Evolutionary conservation across 164 flowering plant genomes (phyloP).

Genomic region (Aristolochia fimbriata): DNA sequence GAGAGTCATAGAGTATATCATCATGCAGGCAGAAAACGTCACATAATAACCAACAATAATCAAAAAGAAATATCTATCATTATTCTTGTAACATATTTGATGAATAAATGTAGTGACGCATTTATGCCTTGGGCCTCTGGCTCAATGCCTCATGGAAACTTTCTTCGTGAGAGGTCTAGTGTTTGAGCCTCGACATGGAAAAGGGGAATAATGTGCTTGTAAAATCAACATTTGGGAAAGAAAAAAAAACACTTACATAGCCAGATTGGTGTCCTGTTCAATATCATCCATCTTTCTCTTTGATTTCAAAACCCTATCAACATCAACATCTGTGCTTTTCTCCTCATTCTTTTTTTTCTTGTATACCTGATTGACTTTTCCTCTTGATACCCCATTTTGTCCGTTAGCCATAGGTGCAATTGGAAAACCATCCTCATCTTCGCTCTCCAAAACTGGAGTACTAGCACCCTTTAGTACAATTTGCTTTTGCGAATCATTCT

Average conservation of each 20-base stretch:
- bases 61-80: no score
- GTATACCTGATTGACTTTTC: slow-evolving; percentile 24
- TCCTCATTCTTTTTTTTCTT: neutral
- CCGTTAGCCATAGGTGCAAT: slow-evolving; percentile 13
- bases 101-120: no score
- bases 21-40: no score
- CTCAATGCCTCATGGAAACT: no score
- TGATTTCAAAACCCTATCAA: neutral
- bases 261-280: neutral
- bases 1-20: no score
- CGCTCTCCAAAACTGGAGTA: slow-evolving; percentile 47
- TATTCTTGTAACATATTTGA: no score
- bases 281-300: slow-evolving; percentile 3
- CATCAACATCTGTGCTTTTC: neutral
- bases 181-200: neutral
- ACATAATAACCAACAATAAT: no score
- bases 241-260: neutral
- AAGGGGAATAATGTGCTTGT: no score
- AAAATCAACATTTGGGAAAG: no score
- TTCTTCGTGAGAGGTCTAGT: neutral
- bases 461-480: slow-evolving; percentile 32
- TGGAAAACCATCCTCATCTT: slow-evolving; percentile 98
- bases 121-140: no score
- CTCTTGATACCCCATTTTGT: slow-evolving; percentile 22
- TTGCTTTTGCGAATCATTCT: slow-evolving; percentile 23